Conservation (phyloP, 495 filamentous ascomycete genomes). For the Penicillium cataractarum region DNA sequence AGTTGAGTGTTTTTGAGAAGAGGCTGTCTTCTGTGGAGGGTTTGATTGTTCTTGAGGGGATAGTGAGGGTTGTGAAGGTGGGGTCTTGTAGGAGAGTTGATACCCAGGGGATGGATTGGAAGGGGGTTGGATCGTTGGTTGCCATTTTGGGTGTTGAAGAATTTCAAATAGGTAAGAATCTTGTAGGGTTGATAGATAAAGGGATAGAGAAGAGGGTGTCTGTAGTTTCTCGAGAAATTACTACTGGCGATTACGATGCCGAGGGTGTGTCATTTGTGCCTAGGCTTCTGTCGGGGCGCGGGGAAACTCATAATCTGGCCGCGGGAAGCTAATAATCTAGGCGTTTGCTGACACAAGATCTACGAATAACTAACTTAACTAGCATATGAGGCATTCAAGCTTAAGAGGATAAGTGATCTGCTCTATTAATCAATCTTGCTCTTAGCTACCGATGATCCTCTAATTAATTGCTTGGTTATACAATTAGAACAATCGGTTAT, state of each 20-base stretch:
- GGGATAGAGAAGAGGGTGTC: background rate
- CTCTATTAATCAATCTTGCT: no score
- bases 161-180: background rate
- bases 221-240: background rate
- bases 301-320: slow-evolving; percentile 1
- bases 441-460: background rate
- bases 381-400: no score
- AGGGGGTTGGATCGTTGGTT: slow-evolving; percentile 45
- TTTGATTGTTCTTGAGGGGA: slow-evolving; percentile 49
- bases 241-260: background rate
- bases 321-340: background rate
- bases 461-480: background rate
- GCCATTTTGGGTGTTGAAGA: slow-evolving; percentile 9
- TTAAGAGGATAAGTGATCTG: no score
- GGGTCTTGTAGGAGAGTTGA: slow-evolving; percentile 48
- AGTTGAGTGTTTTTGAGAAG: slow-evolving; percentile 58
- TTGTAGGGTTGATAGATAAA: background rate
- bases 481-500: background rate
- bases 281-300: slow-evolving; percentile 4
- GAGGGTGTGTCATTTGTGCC: background rate
- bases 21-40: slow-evolving; percentile 54
- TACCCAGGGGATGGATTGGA: slow-evolving; percentile 61
- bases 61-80: slow-evolving; percentile 37
- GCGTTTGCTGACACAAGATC: background rate
- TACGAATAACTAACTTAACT: no score